Conservation (phyloP, 345 rosid species). For the Eucalyptus camaldulensis region DNA sequence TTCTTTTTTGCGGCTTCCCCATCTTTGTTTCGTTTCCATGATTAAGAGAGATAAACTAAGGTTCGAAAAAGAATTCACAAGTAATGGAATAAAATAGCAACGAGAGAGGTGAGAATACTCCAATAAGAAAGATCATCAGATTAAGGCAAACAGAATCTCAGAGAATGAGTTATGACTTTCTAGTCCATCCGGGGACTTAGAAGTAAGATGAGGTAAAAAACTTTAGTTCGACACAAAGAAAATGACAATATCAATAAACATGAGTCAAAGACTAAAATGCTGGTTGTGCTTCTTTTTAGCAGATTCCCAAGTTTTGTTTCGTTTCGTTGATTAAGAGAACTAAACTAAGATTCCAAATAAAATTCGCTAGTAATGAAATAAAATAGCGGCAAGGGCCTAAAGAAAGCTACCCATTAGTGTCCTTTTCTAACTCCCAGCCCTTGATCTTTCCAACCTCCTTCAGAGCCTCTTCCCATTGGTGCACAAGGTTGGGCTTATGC, state of each 20-base stretch:
- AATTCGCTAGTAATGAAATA: not conserved
- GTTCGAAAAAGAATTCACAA: not conserved
- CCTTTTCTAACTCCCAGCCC: constrained; percentile 4
- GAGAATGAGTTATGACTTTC: not conserved
- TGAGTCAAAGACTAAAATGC: not conserved
- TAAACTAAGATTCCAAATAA: not conserved
- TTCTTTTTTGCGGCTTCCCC: not conserved
- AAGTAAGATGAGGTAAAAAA: not conserved
- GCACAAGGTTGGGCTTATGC: not conserved
- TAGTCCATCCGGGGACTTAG: not conserved
- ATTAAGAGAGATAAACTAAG: not conserved
- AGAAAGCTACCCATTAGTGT: not conserved
- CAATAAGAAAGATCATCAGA: not conserved
- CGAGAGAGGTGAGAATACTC: not conserved
- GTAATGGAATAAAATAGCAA: not conserved
- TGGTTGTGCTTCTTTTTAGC: not conserved
- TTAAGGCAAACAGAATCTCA: not conserved
- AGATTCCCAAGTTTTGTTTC: not conserved
- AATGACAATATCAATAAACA: not conserved
- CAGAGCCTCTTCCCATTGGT: constrained; percentile 3
- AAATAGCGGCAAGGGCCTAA: not conserved
- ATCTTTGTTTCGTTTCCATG: not conserved
- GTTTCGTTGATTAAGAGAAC: not conserved
- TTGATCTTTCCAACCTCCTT: constrained; percentile 1
- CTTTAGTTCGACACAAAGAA: not conserved